These are phyloP conservation scores for Aegilops sharonensis DNA, from an alignment of 176 grass and related monocot species.

Conservation along the genomic window DNA sequence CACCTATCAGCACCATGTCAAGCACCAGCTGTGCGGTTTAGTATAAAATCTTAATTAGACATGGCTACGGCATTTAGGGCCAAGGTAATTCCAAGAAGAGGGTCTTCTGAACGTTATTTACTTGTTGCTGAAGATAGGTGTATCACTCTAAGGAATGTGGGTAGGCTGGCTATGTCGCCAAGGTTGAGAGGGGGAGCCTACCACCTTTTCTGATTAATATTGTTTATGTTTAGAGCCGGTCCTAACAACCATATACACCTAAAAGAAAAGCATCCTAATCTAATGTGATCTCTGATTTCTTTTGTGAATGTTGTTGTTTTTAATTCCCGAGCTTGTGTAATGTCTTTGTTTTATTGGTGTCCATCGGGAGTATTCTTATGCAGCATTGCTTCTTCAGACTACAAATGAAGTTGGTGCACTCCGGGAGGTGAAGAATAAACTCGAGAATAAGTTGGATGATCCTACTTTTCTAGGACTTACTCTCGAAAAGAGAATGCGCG, in stretches of 20 bases:
- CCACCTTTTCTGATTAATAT: not conserved
- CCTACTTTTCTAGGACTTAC: conserved; percentile 65
- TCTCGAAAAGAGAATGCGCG: conserved; percentile 78
- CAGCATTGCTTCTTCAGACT: conserved; percentile 47
- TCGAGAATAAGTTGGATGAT: conserved; percentile 93
- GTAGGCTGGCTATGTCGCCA: not conserved
- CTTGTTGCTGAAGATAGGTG: not conserved
- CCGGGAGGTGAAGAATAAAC: conserved; percentile 88
- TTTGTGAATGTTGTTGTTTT: not conserved
- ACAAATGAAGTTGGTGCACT: conserved; percentile 93
- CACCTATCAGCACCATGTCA: too few relatives aligned
- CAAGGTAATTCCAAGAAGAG: not conserved
- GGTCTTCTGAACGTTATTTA: not conserved
- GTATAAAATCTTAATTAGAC: too few relatives aligned
- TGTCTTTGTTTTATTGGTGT: conserved; percentile 24
- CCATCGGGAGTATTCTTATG: conserved; percentile 25
- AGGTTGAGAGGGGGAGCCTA: not conserved
- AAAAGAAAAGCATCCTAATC: not conserved
- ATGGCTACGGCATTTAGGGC: not conserved
- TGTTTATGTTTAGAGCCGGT: not conserved
- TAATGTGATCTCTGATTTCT: not conserved
- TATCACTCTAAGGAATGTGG: not conserved
- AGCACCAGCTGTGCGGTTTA: too few relatives aligned
- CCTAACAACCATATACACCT: not conserved
- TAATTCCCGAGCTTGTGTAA: not conserved